Evolutionary conservation across 1,284 basidiomycete species (phyloP), one percentile per base, ranked within the genome.

Genomic region (Trichosporon sp.): DNA sequence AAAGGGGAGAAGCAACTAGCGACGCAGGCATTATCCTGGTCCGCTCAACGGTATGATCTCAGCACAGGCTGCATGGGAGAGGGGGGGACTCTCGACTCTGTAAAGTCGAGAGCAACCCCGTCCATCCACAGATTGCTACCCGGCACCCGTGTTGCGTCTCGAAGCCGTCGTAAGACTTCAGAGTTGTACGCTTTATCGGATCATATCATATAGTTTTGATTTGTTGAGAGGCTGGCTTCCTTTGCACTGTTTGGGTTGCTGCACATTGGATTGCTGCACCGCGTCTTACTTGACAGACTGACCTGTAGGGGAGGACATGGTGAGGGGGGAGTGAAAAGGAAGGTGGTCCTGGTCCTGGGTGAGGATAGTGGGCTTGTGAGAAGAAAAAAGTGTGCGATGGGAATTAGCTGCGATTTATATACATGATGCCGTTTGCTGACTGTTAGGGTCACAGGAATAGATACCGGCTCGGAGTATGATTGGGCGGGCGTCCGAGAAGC

Each of bases 11-110:
- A 71, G 72, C 77, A 79, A 78, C 77, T 80, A 74, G 79, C 79
- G 78, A 77, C 79, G 80, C 80, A 80, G 78, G 79, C 74, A 79
- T 79, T 79, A 79, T 75, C 79, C 78, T 80, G 79, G 67, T 81
- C 80, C 77, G 78, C 79, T 81, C 69, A 72, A 81, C 80, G 80
- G 80, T 81, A 75, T 81, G 71, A 81, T 81, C 80, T 80, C 80
- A 81, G 80, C 79, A 72, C 74, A 69, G 68, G 66, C 64, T 46
- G 64, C 62, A 44, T 49, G 65, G 56, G 16, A 34, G 56, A 58
- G 49, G 29, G 34, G 65, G 56, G 49, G 44, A 44, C 34, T 37
- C 34, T 11, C 13, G 13, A 37, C 34, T 4, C 34, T 37, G 34
- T 13, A 16, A 3, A 3, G 49, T n/a, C 37, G 16, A 31, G 27